Percentiles rank a stretch among this genome's conserved stretches.
Conservation (phyloP, 2,329 filamentous ascomycete species). For the Lecanicillium sp. region DNA sequence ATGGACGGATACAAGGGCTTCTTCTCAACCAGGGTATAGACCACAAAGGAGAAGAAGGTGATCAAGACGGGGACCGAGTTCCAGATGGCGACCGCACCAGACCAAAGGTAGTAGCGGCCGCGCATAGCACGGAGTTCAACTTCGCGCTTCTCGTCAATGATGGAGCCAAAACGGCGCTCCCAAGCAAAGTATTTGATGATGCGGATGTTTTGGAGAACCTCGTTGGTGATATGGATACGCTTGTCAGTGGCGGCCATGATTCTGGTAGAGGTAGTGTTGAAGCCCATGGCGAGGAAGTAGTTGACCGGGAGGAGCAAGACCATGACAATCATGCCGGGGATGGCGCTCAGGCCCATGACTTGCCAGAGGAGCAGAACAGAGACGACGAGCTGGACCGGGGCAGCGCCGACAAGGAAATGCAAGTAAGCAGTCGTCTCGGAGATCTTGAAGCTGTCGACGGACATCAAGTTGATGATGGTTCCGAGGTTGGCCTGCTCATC, state of each 20-base stretch:
- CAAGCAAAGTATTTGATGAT: slow-evolving; percentile 99
- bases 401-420: slow-evolving; percentile 89
- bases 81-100: slow-evolving; percentile 87
- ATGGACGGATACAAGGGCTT: slow-evolving; percentile 87
- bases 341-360: slow-evolving; percentile 86
- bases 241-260: slow-evolving; percentile 93
- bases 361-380: slow-evolving; percentile 77
- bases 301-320: slow-evolving; percentile 81
- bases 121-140: slow-evolving; percentile 73
- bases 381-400: slow-evolving; percentile 79
- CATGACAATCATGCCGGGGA: slow-evolving; percentile 91
- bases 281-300: slow-evolving; percentile 77
- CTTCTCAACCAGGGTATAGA: slow-evolving; percentile 84
- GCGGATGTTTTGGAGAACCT: slow-evolving; percentile 92
- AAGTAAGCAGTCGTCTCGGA: slow-evolving; percentile 90
- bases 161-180: slow-evolving; percentile 82
- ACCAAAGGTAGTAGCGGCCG: slow-evolving; percentile 84
- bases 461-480: slow-evolving; percentile 99
- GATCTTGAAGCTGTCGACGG: slow-evolving; percentile 98
- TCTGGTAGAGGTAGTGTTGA: slow-evolving; percentile 77
- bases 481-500: slow-evolving; percentile 84
- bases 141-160: slow-evolving; percentile 82
- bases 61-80: slow-evolving; percentile 93
- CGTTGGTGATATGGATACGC: slow-evolving; percentile 92
- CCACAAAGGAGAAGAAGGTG: slow-evolving; percentile 90